Percentiles rank a stretch among this genome's conserved stretches.
Conservation (phyloP, 2,329 filamentous ascomycete genomes). For the Calonectria fujianensis region DNA sequence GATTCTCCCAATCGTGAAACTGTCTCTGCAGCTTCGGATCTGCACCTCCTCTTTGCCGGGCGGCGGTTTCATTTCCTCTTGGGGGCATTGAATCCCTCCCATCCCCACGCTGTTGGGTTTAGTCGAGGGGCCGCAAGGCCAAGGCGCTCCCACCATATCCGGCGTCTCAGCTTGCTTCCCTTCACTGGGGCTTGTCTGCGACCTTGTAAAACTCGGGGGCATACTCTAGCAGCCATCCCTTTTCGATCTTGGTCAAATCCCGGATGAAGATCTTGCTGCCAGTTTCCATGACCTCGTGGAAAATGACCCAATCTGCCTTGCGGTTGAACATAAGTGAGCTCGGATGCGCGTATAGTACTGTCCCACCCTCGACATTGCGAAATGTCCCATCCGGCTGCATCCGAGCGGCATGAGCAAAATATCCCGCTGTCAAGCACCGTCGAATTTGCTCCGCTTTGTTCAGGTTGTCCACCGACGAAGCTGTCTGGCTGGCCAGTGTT, state of each 20-base stretch:
- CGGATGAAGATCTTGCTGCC: slow-evolving; percentile 91
- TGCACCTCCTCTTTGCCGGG: slow-evolving; percentile 36
- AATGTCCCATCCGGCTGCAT: slow-evolving; percentile 97
- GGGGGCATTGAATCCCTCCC: slow-evolving; percentile 34
- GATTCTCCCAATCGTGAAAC: slow-evolving; percentile 46
- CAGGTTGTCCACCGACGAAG: slow-evolving; percentile 53
- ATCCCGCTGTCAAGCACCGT: slow-evolving; percentile 90
- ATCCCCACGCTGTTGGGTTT: slow-evolving; percentile 29
- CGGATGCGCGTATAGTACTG: slow-evolving; percentile 89
- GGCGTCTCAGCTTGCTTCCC: slow-evolving; percentile 32
- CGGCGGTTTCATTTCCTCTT: slow-evolving; percentile 49
- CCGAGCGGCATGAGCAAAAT: slow-evolving; percentile 93
- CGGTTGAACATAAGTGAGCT: slow-evolving; percentile 96
- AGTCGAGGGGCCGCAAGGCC: slow-evolving; percentile 18
- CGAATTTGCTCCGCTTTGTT: slow-evolving; percentile 82
- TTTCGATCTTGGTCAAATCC: slow-evolving; percentile 95
- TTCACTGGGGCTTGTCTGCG: slow-evolving; percentile 57
- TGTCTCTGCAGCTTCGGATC: slow-evolving; percentile 39
- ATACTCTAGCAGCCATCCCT: slow-evolving; percentile 93
- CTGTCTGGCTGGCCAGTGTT: slow-evolving; percentile 65
- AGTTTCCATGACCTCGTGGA: slow-evolving; percentile 94
- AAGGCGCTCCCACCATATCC: slow-evolving; percentile 28
- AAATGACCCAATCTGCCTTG: slow-evolving; percentile 97
- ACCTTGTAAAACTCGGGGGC: slow-evolving; percentile 88
- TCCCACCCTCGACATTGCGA: slow-evolving; percentile 86